These are phyloP conservation scores for Debaryomyces coudertii DNA, from an alignment of 1,139 yeast species.

Conservation along the genomic window DNA sequence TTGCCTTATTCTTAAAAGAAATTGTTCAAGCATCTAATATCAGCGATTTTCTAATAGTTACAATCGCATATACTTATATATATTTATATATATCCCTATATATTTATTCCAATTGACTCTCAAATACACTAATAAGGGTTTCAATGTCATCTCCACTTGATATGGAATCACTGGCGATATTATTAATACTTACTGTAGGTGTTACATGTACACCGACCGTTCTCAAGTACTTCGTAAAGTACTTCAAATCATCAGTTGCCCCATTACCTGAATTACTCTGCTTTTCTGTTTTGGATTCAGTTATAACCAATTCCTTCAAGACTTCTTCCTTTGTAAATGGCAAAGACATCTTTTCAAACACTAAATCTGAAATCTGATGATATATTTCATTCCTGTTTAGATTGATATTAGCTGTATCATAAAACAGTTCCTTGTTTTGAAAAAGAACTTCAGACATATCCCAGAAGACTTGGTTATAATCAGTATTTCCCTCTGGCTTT, in stretches of 20 bases:
- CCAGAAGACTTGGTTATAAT: slow-evolving; percentile 56
- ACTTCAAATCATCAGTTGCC: slow-evolving; percentile 65
- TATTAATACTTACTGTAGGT: slow-evolving; percentile 79
- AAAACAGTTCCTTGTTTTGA: slow-evolving; percentile 54
- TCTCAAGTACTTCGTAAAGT: slow-evolving; percentile 71
- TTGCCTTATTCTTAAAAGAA: slow-evolving; percentile 32
- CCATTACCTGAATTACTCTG: slow-evolving; percentile 61
- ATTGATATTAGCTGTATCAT: slow-evolving; percentile 61
- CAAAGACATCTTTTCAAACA: slow-evolving; percentile 38
- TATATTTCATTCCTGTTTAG: slow-evolving; percentile 62
- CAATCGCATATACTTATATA: too few relatives aligned
- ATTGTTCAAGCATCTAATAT: too few relatives aligned
- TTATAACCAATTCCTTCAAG: slow-evolving; percentile 35
- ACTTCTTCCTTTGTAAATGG: slow-evolving; percentile 43
- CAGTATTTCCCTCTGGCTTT: slow-evolving; percentile 17
- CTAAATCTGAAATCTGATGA: slow-evolving; percentile 55
- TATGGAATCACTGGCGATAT: slow-evolving; percentile 49
- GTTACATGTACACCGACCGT: slow-evolving; percentile 82
- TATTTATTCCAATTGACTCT: slow-evolving; percentile 8
- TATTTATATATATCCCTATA: neutral
- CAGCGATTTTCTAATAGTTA: too few relatives aligned
- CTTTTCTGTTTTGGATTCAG: slow-evolving; percentile 23
- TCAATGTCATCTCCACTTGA: slow-evolving; percentile 44
- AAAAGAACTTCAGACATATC: slow-evolving; percentile 59
- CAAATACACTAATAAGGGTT: slow-evolving; percentile 36